Evolutionary conservation across 495 filamentous ascomycete species (phyloP).

Genomic region (Hyaloscypha hepaticicola): DNA sequence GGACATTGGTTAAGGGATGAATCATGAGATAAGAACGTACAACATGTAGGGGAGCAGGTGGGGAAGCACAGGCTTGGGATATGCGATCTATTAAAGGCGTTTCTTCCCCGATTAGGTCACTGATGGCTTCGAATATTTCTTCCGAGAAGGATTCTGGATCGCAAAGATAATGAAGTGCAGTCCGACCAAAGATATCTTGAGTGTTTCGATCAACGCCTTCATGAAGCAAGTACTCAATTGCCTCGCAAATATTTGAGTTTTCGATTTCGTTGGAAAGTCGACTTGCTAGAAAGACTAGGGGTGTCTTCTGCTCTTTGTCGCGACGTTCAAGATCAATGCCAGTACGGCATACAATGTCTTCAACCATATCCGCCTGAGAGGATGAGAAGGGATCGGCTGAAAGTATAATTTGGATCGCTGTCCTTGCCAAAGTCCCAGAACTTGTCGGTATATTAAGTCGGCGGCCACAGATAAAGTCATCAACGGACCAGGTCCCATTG

Average conservation of each 20-base stretch:
- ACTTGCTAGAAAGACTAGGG: background rate
- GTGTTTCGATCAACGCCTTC: background rate
- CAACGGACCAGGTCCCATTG: background rate
- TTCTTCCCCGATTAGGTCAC: background rate
- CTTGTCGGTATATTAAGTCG: background rate
- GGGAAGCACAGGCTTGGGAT: too few relatives aligned
- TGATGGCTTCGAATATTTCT: background rate
- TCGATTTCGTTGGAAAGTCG: background rate
- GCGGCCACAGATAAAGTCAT: slow-evolving; percentile 1
- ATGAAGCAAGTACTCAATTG: background rate
- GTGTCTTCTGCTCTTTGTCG: background rate
- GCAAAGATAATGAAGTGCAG: background rate
- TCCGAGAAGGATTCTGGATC: background rate
- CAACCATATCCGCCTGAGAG: background rate
- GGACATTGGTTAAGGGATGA: too few relatives aligned
- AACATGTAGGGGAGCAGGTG: too few relatives aligned
- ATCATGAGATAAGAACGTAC: too few relatives aligned
- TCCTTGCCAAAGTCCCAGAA: background rate
- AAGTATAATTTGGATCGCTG: background rate
- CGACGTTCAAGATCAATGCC: background rate
- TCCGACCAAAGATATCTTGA: background rate
- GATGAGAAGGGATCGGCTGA: background rate
- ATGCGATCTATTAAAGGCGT: too few relatives aligned
- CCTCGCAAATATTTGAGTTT: background rate
- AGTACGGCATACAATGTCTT: background rate